Percentiles rank a stretch among this genome's conserved stretches.
Conservation (phyloP, 2,329 filamentous ascomycete species). For the Iodosphaeria phyllophila region DNA sequence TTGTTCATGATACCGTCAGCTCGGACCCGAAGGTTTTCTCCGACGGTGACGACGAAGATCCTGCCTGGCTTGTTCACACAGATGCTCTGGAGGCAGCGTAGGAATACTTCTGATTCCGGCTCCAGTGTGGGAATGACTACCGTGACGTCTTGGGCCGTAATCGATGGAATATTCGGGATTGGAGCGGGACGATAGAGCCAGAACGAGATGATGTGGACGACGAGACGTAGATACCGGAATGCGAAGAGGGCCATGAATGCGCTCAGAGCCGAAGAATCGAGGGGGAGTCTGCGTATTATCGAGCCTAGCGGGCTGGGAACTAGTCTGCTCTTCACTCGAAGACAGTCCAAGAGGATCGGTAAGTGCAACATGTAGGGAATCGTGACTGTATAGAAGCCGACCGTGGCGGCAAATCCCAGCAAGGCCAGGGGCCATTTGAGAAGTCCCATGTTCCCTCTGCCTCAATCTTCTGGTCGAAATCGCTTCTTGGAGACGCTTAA, state of each 20-base stretch:
- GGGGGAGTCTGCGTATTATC: background rate
- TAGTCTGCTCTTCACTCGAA: background rate
- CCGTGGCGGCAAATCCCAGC: too few relatives aligned
- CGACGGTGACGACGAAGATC: conserved; percentile 27
- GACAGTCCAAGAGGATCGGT: too few relatives aligned
- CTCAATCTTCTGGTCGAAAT: too few relatives aligned
- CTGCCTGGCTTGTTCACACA: conserved; percentile 17
- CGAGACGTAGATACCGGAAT: conserved; percentile 26
- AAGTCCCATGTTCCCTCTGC: too few relatives aligned
- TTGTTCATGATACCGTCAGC: conserved; percentile 5
- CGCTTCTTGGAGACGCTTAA: too few relatives aligned
- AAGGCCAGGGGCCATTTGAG: too few relatives aligned
- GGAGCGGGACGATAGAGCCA: conserved; percentile 19
- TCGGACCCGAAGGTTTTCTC: conserved; percentile 8
- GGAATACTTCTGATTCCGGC: conserved; percentile 20
- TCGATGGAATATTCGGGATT: conserved; percentile 10
- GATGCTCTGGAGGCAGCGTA: conserved; percentile 19
- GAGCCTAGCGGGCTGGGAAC: background rate
- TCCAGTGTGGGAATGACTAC: conserved; percentile 33
- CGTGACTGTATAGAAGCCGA: too few relatives aligned
- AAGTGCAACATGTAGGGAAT: too few relatives aligned
- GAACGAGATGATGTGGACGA: conserved; percentile 22
- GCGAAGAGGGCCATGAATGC: conserved; percentile 13
- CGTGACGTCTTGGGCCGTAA: conserved; percentile 21
- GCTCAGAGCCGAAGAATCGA: background rate